Evolutionary conservation across 176 grass and related monocot genomes (phyloP).

Genomic region (Elymus sibiricus): DNA sequence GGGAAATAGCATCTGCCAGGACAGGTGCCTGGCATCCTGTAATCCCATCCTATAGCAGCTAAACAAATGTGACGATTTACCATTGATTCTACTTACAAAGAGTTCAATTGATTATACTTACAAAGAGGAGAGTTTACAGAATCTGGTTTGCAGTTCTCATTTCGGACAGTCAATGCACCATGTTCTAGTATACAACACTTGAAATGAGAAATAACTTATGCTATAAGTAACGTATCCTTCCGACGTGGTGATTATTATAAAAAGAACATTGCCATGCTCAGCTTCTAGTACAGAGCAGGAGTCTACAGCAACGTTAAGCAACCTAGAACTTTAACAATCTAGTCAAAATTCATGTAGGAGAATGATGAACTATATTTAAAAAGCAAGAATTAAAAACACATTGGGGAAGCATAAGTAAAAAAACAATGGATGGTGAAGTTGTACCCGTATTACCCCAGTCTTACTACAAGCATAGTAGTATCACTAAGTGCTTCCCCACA

Average conservation of each 20-base stretch:
- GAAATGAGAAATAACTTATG: not conserved
- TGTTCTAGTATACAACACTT: not conserved
- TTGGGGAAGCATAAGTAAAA: not conserved
- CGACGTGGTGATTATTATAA: not conserved
- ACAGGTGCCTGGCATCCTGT: not conserved
- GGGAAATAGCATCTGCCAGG: not conserved
- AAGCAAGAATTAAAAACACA: not conserved
- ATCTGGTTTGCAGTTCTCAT: not conserved
- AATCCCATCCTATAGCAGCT: not conserved
- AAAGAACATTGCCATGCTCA: not conserved
- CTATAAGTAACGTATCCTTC: not conserved
- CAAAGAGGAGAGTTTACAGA: not conserved
- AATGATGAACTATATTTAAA: not conserved
- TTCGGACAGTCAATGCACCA: not conserved
- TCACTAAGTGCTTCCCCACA: no score
- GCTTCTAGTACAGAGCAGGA: not conserved
- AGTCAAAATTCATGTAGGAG: not conserved
- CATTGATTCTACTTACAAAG: not conserved
- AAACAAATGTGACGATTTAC: not conserved
- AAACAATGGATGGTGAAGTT: no score
- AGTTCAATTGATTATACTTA: not conserved
- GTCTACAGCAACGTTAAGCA: not conserved
- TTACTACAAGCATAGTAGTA: no score
- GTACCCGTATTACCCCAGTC: no score
- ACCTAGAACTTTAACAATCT: not conserved